Percentiles rank a stretch among this genome's conserved stretches.
Evolutionary conservation across 768 basidiomycete species (phyloP).

Genomic region (Cubamyces sp.): DNA sequence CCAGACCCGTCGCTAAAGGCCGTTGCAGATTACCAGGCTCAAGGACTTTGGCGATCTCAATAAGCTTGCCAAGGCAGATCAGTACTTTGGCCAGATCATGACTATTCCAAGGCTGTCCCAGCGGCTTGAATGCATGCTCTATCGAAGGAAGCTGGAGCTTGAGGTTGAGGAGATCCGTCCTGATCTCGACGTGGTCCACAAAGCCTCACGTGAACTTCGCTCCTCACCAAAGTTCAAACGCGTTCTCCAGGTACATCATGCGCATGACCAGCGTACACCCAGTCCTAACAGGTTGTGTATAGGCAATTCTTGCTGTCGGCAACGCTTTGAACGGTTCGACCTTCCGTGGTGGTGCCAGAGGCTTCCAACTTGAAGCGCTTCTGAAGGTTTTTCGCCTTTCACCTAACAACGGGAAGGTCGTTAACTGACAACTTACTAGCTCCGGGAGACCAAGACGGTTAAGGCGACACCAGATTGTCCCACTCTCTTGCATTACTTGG

Average conservation of each 20-base stretch:
- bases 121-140: slow-evolving; percentile 82
- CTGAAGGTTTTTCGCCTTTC: slow-evolving; percentile 59
- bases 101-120: slow-evolving; percentile 73
- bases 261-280: slow-evolving; percentile 2
- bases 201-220: slow-evolving; percentile 72
- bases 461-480: slow-evolving; percentile 73
- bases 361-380: slow-evolving; percentile 84
- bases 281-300: neutral
- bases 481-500: slow-evolving; percentile 91
- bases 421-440: slow-evolving; percentile 44
- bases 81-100: slow-evolving; percentile 81
- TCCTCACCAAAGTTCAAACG: slow-evolving; percentile 66
- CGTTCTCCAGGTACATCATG: slow-evolving; percentile 58
- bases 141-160: slow-evolving; percentile 78
- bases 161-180: slow-evolving; percentile 85
- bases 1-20: neutral
- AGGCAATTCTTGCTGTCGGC: slow-evolving; percentile 78
- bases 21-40: slow-evolving; percentile 59
- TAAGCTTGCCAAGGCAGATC: slow-evolving; percentile 82
- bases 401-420: neutral
- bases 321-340: slow-evolving; percentile 83
- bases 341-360: slow-evolving; percentile 82
- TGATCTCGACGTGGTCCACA: slow-evolving; percentile 73
- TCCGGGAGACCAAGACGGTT: slow-evolving; percentile 82
- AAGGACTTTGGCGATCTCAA: slow-evolving; percentile 71